Conservation (phyloP, 108 stramenopile species). For the Conticribra guillardii region DNA sequence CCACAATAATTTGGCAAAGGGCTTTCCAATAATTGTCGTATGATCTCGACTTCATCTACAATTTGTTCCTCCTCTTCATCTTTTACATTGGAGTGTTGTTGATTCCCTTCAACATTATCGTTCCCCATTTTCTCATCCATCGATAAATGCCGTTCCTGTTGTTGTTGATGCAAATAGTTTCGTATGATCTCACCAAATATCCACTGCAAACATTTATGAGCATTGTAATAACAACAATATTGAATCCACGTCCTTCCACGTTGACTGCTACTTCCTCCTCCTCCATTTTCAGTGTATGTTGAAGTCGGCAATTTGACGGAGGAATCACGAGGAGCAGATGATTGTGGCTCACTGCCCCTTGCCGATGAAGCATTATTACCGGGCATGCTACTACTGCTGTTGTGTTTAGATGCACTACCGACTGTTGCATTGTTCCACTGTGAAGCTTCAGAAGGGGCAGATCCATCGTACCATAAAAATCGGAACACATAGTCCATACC, state of each 20-base stretch:
- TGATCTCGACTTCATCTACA: conserved; percentile 6
- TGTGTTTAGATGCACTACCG: background rate
- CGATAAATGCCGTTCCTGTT: conserved; percentile 1
- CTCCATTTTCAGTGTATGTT: background rate
- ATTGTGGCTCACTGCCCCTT: too few relatives aligned
- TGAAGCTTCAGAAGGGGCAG: conserved; percentile 1
- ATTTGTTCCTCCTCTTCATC: conserved; percentile 5
- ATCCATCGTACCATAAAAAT: conserved; percentile 50
- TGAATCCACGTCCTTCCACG: conserved; percentile 45
- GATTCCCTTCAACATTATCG: background rate
- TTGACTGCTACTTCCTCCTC: conserved; percentile 2
- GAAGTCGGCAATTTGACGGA: background rate
- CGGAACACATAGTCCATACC: conserved; percentile 44
- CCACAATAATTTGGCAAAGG: conserved; percentile 36
- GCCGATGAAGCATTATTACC: too few relatives aligned
- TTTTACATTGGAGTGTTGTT: background rate
- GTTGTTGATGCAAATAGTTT: conserved; percentile 19
- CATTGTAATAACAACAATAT: conserved; percentile 43
- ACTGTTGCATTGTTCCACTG: background rate
- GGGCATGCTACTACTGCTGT: too few relatives aligned
- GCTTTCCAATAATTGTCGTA: conserved; percentile 31
- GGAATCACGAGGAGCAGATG: background rate
- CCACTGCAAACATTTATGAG: conserved; percentile 41
- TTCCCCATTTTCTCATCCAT: background rate
- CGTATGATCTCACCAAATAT: conserved; percentile 32